A percentile compares a stretch with the other conserved stretches of the same genome.
Conservation (phyloP, 1,284 basidiomycete genomes). For the Sphaerobolus stellatus region DNA sequence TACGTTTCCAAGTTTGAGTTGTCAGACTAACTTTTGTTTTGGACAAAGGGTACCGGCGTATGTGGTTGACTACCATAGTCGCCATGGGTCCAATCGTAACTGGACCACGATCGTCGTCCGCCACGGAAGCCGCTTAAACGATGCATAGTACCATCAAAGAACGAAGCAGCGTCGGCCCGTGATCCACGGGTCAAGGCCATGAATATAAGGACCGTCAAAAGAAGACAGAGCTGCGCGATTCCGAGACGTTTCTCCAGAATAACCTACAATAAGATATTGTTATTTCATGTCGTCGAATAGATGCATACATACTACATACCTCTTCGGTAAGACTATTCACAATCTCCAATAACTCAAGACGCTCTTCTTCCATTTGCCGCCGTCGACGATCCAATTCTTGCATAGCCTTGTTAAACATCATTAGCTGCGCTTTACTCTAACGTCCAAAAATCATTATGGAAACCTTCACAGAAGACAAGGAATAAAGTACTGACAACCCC, state of each 20-base stretch:
- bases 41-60: too few relatives aligned
- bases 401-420: conserved; percentile 62
- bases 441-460: conserved; percentile 4
- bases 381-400: conserved; percentile 72
- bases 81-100: not conserved
- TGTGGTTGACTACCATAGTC: too few relatives aligned
- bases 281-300: not conserved
- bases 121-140: not conserved
- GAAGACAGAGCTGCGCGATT: conserved; percentile 77
- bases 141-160: conserved; percentile 9
- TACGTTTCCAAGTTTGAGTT: too few relatives aligned
- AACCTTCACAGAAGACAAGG: not conserved
- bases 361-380: conserved; percentile 65
- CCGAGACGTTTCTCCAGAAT: conserved; percentile 81
- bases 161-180: conserved; percentile 39
- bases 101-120: not conserved
- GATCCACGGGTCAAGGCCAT: conserved; percentile 83
- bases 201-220: conserved; percentile 78
- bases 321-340: conserved; percentile 76
- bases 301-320: conserved; percentile 38
- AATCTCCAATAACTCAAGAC: conserved; percentile 60
- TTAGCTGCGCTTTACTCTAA: conserved; percentile 66
- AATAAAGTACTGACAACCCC: conserved; percentile 73
- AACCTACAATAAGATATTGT: conserved; percentile 46
- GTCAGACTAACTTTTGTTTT: too few relatives aligned